These are phyloP conservation scores for Austroboletus novae-zelandiae DNA, from an alignment of 1,284 basidiomycete genomes.

Conservation along the genomic window DNA sequence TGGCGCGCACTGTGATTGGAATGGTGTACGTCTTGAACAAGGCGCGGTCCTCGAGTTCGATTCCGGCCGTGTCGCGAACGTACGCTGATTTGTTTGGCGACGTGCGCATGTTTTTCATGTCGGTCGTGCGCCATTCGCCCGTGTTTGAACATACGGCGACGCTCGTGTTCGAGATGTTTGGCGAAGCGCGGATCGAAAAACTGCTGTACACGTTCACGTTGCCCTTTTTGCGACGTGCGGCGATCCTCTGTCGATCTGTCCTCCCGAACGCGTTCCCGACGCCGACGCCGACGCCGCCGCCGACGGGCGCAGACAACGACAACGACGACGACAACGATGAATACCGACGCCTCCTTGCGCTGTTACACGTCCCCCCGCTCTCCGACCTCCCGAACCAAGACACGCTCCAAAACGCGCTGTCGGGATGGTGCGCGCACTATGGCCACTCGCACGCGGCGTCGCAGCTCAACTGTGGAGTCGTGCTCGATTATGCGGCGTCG, in stretches of 20 bases:
- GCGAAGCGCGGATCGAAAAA: constrained; percentile 81
- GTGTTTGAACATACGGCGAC: constrained; percentile 79
- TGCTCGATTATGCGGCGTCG: constrained; percentile 79
- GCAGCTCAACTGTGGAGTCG: constrained; percentile 70
- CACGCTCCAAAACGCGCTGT: constrained; percentile 77
- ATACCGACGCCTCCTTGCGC: constrained; percentile 74
- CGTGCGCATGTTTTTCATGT: constrained; percentile 82
- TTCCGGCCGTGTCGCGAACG: constrained; percentile 41
- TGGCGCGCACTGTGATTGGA: constrained; percentile 82
- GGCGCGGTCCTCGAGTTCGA: constrained; percentile 50
- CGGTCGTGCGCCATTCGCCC: constrained; percentile 75
- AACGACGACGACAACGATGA: constrained; percentile 52
- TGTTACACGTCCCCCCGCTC: constrained; percentile 77
- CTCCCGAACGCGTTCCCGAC: constrained; percentile 61
- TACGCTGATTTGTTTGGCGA: constrained; percentile 74
- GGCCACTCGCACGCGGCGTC: constrained; percentile 71
- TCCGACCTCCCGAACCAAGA: constrained; percentile 76
- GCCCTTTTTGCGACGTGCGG: constrained; percentile 90
- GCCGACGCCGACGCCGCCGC: constrained; percentile 25
- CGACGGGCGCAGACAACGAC: background rate
- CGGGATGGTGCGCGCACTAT: constrained; percentile 82
- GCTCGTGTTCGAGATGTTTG: constrained; percentile 72
- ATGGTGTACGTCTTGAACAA: constrained; percentile 78
- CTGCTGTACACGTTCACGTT: constrained; percentile 88
- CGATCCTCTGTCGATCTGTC: constrained; percentile 81